Conservation (phyloP, 2,329 filamentous ascomycete genomes). For the Fusarium ambrosium region DNA sequence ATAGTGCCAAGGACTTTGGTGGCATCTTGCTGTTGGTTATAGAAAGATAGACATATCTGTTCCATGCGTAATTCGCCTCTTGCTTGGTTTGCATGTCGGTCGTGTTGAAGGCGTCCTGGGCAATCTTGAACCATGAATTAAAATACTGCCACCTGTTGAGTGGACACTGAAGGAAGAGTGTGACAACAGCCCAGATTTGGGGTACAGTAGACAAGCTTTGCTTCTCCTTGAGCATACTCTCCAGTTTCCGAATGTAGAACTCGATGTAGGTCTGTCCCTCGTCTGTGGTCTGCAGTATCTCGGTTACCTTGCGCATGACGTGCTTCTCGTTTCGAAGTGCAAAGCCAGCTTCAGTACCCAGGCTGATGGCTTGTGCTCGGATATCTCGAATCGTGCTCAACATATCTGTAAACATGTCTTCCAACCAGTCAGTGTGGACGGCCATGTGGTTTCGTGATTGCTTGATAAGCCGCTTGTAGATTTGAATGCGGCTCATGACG, state of each 20-base stretch:
- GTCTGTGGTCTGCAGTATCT: slow-evolving; percentile 68
- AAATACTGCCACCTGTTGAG: slow-evolving; percentile 80
- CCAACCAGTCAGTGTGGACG: slow-evolving; percentile 81
- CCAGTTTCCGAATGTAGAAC: slow-evolving; percentile 76
- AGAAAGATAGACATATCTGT: slow-evolving; percentile 82
- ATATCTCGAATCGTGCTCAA: slow-evolving; percentile 84
- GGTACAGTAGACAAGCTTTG: slow-evolving; percentile 73
- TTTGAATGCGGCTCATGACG: slow-evolving; percentile 79
- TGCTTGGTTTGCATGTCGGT: slow-evolving; percentile 77
- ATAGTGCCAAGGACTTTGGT: slow-evolving; percentile 52
- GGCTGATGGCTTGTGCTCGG: slow-evolving; percentile 77
- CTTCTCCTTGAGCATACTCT: slow-evolving; percentile 75
- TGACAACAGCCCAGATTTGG: slow-evolving; percentile 88
- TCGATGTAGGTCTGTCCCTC: slow-evolving; percentile 75
- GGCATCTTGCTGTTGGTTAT: slow-evolving; percentile 72
- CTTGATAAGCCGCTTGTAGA: slow-evolving; percentile 82
- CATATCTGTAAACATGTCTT: slow-evolving; percentile 85
- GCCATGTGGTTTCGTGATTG: slow-evolving; percentile 80
- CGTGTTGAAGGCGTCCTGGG: slow-evolving; percentile 88
- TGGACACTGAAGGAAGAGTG: slow-evolving; percentile 79
- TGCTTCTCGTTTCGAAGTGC: slow-evolving; percentile 77
- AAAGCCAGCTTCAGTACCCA: slow-evolving; percentile 79
- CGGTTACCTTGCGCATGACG: slow-evolving; percentile 75
- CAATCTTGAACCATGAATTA: slow-evolving; percentile 80
- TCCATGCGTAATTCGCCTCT: slow-evolving; percentile 89